Conservation (phyloP, 495 filamentous ascomycete genomes). For the Penicillium psychrofluorescens region DNA sequence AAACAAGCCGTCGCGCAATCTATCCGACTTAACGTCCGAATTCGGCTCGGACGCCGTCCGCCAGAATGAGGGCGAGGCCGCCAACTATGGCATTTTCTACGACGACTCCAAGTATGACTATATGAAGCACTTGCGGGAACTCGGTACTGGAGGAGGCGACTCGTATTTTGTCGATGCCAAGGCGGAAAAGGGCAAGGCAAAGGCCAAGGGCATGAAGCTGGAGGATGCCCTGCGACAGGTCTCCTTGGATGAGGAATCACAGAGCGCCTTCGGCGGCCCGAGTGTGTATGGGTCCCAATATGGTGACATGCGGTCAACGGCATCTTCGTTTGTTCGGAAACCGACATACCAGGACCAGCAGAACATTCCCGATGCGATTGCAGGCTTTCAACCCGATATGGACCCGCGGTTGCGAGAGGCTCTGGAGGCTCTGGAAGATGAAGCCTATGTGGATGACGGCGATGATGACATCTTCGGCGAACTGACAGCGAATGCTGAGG, state of each 20-base stretch:
- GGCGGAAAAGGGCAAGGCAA: conserved; percentile 45
- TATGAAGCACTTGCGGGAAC: conserved; percentile 97
- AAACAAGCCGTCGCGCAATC: conserved; percentile 36
- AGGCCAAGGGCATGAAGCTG: conserved; percentile 63
- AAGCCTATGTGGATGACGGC: conserved; percentile 85
- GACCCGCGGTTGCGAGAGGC: conserved; percentile 89
- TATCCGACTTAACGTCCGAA: conserved; percentile 69
- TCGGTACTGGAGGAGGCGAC: conserved; percentile 52
- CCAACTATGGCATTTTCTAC: conserved; percentile 83
- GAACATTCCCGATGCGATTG: conserved; percentile 81
- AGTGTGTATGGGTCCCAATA: conserved; percentile 27
- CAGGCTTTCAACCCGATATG: conserved; percentile 97
- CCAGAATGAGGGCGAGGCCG: conserved; percentile 91
- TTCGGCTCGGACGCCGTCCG: conserved; percentile 63
- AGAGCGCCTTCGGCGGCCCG: conserved; percentile 37
- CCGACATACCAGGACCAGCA: conserved; percentile 89
- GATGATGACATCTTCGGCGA: conserved; percentile 75
- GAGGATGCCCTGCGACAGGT: conserved; percentile 73
- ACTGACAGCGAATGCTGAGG: conserved; percentile 64
- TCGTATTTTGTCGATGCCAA: conserved; percentile 73
- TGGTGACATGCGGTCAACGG: conserved; percentile 32
- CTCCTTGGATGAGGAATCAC: conserved; percentile 46
- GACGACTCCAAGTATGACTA: conserved; percentile 94
- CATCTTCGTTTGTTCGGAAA: conserved; percentile 62
- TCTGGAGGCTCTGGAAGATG: conserved; percentile 90